These are phyloP conservation scores for Furcasterigmium furcatum DNA, from an alignment of 2,329 filamentous ascomycete species.

Conservation along the genomic window DNA sequence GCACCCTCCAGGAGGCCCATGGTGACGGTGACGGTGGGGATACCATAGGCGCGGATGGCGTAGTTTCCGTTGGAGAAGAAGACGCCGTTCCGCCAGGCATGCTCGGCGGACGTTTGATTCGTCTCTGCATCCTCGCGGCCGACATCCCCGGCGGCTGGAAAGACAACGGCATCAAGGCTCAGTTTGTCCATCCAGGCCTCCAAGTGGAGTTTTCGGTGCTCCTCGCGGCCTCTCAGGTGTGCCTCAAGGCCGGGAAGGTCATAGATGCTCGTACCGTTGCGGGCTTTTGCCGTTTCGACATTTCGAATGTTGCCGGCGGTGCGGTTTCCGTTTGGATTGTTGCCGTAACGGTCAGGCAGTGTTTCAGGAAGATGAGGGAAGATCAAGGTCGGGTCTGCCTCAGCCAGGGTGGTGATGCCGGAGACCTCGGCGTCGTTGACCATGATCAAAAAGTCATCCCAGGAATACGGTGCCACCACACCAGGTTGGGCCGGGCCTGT, in stretches of 20 bases:
- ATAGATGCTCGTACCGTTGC: not conserved
- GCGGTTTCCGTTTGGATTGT: not conserved
- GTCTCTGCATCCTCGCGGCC: not conserved
- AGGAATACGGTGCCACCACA: conserved; percentile 1
- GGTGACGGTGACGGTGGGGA: conserved; percentile 20
- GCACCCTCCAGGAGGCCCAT: conserved; percentile 19
- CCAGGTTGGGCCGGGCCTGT: conserved; percentile 1
- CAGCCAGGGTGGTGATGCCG: conserved; percentile 20
- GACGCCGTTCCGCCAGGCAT: conserved; percentile 6
- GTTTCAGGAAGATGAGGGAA: conserved; percentile 5
- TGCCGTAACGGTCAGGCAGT: conserved; percentile 2
- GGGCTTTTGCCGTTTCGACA: not conserved
- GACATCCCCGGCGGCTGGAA: conserved; percentile 2
- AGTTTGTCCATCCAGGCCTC: conserved; percentile 1
- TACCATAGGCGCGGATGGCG: conserved; percentile 19
- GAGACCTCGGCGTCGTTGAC: conserved; percentile 16
- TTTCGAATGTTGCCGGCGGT: not conserved
- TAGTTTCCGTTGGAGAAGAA: conserved; percentile 13
- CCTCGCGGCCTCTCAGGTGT: not conserved
- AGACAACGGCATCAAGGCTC: not conserved
- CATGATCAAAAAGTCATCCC: conserved; percentile 16
- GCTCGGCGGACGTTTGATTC: conserved; percentile 34
- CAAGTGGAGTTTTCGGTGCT: not conserved
- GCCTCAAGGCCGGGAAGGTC: not conserved
- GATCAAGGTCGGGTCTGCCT: not conserved